These are phyloP conservation scores for Tulasnella sp. DNA, from an alignment of 768 basidiomycete genomes.

Conservation along the genomic window DNA sequence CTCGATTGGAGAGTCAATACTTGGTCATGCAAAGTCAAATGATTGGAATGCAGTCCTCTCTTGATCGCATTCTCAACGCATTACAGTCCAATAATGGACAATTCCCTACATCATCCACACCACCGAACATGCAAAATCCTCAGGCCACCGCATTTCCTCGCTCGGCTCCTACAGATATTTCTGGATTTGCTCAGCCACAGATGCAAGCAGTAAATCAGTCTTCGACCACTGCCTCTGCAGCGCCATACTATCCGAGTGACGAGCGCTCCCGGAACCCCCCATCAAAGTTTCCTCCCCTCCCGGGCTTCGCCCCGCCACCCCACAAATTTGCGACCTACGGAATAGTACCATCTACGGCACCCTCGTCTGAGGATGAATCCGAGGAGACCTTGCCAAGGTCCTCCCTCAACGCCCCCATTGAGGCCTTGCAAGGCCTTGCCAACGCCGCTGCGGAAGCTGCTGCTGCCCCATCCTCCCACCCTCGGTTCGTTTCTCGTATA, in stretches of 20 bases:
- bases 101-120: neutral
- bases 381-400: conserved; percentile 78
- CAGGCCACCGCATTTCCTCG: neutral
- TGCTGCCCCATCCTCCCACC: conserved; percentile 32
- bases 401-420: conserved; percentile 81
- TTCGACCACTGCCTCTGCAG: conserved; percentile 9
- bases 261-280: neutral
- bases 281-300: conserved; percentile 61
- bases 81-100: conserved; percentile 35
- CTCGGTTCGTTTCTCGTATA: neutral
- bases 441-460: conserved; percentile 87
- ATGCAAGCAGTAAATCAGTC: conserved; percentile 12
- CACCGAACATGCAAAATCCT: conserved; percentile 18
- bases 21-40: conserved; percentile 87
- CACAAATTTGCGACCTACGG: conserved; percentile 68
- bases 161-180: conserved; percentile 9
- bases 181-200: conserved; percentile 4
- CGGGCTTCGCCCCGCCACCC: conserved; percentile 75
- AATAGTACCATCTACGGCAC: conserved; percentile 68
- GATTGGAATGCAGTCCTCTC: conserved; percentile 85
- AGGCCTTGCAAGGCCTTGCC: conserved; percentile 85
- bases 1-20: conserved; percentile 77
- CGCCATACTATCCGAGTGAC: conserved; percentile 2
- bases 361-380: conserved; percentile 83
- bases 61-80: conserved; percentile 67